phyloP scores from a whole-genome alignment of 305 asterid species.

The Fraxinus baroniana region DNA sequence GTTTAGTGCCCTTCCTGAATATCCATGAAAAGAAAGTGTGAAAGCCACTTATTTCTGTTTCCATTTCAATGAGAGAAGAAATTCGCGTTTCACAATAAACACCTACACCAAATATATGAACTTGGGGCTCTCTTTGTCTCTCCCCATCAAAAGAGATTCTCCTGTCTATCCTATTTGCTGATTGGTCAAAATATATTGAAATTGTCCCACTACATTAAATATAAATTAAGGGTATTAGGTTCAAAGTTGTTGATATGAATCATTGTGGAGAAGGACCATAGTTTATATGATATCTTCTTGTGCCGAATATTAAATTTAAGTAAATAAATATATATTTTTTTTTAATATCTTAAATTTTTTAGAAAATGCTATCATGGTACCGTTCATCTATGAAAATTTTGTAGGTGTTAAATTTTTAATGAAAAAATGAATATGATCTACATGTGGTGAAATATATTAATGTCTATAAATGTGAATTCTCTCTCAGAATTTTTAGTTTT shows the following conservation, averaged over 20 bases:
- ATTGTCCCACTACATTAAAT: not conserved
- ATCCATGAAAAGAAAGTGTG: not conserved
- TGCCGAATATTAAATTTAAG: not conserved
- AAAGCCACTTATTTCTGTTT: constrained; percentile 19
- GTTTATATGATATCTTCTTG: not conserved
- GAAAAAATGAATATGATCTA: not conserved
- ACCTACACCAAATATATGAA: not conserved
- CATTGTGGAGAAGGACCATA: not conserved
- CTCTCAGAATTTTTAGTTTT: not conserved
- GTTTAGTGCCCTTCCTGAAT: constrained; percentile 14
- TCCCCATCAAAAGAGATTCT: not conserved
- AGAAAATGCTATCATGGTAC: not conserved
- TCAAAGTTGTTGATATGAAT: not conserved
- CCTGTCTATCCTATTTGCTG: not conserved
- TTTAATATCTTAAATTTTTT: too few relatives aligned
- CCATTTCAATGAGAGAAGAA: not conserved
- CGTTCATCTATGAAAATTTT: not conserved
- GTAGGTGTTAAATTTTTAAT: too few relatives aligned
- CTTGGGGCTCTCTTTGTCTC: not conserved
- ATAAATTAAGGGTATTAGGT: too few relatives aligned
- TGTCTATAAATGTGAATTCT: not conserved
- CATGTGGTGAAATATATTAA: not conserved
- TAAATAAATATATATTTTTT: too few relatives aligned
- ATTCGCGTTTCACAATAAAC: not conserved
- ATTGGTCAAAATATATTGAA: not conserved